phyloP scores from a whole-genome alignment of 1,284 basidiomycete species.

The Boletellus deceptivus region DNA sequence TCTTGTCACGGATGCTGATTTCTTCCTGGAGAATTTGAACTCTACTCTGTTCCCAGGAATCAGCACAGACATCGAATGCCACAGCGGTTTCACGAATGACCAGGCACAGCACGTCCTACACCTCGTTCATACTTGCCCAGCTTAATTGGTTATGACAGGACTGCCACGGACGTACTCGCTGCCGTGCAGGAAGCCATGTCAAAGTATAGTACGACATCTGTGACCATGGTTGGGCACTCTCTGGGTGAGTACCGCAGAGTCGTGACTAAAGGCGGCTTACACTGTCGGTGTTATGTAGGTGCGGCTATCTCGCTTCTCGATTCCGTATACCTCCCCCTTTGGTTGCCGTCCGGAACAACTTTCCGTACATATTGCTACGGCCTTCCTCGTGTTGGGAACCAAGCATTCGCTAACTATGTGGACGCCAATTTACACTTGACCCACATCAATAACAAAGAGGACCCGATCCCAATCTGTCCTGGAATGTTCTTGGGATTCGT shows the following conservation, averaged over 20 bases:
- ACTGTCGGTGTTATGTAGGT: slow-evolving; percentile 18
- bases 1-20: slow-evolving; percentile 52
- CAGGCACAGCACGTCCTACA: slow-evolving; percentile 45
- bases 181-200: slow-evolving; percentile 47
- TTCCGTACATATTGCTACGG: slow-evolving; percentile 47
- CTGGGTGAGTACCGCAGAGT: slow-evolving; percentile 39
- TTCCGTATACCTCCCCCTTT: slow-evolving; percentile 39
- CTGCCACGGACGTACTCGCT: slow-evolving; percentile 47
- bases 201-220: slow-evolving; percentile 38
- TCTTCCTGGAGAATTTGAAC: slow-evolving; percentile 41
- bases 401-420: slow-evolving; percentile 58
- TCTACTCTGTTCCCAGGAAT: slow-evolving; percentile 60
- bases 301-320: slow-evolving; percentile 55
- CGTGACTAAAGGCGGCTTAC: background rate
- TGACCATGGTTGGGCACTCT: slow-evolving; percentile 58
- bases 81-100: slow-evolving; percentile 53
- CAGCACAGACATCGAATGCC: slow-evolving; percentile 46
- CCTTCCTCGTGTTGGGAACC: slow-evolving; percentile 67
- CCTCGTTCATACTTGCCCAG: slow-evolving; percentile 2
- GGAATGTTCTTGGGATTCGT: slow-evolving; percentile 51
- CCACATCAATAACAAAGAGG: slow-evolving; percentile 53
- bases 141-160: slow-evolving; percentile 33
- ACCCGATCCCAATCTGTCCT: slow-evolving; percentile 50
- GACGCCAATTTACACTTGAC: slow-evolving; percentile 46
- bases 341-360: slow-evolving; percentile 34